Base-by-base conservation (phyloP, 768 basidiomycete genomes). In the Lanmaoa rubissima region DNA sequence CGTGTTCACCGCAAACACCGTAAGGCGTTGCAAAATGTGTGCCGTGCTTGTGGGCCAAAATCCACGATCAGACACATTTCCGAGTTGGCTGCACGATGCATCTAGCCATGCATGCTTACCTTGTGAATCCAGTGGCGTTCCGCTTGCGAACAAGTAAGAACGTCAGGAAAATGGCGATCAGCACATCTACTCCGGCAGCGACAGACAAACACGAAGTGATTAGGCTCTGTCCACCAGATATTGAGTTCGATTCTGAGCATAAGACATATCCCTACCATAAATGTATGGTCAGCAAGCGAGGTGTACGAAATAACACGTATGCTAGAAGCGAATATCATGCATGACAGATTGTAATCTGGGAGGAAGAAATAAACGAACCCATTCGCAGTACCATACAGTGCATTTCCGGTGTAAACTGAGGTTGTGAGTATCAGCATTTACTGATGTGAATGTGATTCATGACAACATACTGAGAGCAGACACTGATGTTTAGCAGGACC, bases 1-100 rank as follows among this genome's bases (percentile, higher is more conserved):
- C 0, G 43, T 55, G 1, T 64, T 64, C 16, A 66, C 42, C 0
- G 54, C 46, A 14, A 66, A 63, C 6, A 64, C 28, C 2, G 28
- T 38, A 4, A 66, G 45, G 26, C 51, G 54, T 36, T 56, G 56
- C 13, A 66, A 36, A 17, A 50, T 26, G 42, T 50, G 35, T 9
- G 26, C 19, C 5, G 51, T 63, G 3, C 64, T 65, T 53, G 34
- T 11, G 9, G 1, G 16, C 14, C 19, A 32, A 31, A 9, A 26
- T 21, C n/a, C 11, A 19, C 19, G 6, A 19, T 61, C 43, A 55
- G 24, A 17, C 36, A 8, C 3, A 13, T n/a, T 44, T 17, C 42
- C 12, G 32, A 3, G 35, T 26, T n/a, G 17, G 14, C 5, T 12
- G 24, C 24, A 35, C 17, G 40, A 10, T 9, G 31, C 26, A 19